phyloP scores from a whole-genome alignment of 192 early-diverging fungal genomes.

The Cetraspora pellucida region DNA sequence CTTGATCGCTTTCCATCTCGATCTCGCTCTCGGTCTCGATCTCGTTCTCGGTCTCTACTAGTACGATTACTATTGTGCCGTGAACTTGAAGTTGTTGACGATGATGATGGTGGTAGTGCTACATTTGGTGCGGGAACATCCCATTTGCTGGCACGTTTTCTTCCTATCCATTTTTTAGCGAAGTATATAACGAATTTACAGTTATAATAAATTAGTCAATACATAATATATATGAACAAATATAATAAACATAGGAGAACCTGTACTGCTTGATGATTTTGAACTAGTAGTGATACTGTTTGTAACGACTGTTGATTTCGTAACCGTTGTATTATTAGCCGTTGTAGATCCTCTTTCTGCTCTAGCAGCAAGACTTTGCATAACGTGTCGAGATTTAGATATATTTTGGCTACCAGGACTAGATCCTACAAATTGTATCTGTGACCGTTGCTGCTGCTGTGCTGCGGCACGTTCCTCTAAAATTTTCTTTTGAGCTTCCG shows the following conservation, averaged over 20 bases:
- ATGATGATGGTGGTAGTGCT: not conserved
- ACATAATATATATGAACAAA: not conserved
- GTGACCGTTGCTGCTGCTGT: constrained; percentile 22
- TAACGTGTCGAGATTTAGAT: constrained; percentile 31
- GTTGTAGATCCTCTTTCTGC: constrained; percentile 7
- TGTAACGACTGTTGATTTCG: not conserved
- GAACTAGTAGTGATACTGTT: not conserved
- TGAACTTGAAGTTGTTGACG: not conserved
- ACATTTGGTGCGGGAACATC: constrained; percentile 25
- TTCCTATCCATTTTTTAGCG: not conserved
- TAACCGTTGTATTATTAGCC: not conserved
- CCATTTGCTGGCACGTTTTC: constrained; percentile 34
- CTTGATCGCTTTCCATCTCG: constrained; percentile 19
- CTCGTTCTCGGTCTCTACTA: constrained; percentile 19
- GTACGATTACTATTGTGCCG: not conserved
- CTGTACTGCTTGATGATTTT: not conserved
- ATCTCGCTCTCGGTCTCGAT: constrained; percentile 19
- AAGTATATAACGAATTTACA: not conserved
- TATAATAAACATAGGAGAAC: constrained; percentile 7
- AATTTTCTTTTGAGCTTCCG: constrained; percentile 28
- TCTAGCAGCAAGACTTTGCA: constrained; percentile 35
- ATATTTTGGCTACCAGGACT: constrained; percentile 8
- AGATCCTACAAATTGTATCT: constrained; percentile 31
- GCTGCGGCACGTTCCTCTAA: constrained; percentile 28
- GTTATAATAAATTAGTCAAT: not conserved